These are phyloP conservation scores for Apiosordaria backusii DNA, from an alignment of 495 filamentous ascomycete species.

Conservation along the genomic window DNA sequence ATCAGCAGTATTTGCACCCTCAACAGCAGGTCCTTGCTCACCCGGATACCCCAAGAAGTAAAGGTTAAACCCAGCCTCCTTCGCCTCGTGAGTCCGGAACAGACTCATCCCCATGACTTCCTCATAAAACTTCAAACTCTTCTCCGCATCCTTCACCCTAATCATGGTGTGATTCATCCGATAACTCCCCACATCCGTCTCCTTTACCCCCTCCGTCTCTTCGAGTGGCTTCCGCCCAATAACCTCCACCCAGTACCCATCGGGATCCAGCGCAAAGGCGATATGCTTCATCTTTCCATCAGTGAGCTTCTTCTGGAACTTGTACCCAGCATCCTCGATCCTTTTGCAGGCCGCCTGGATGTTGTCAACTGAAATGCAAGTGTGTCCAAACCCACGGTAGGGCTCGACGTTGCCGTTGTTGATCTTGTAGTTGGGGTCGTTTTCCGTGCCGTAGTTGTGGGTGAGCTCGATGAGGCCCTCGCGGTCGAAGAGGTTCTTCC, in stretches of 20 bases:
- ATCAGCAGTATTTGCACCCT: constrained; percentile 52
- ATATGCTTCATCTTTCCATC: constrained; percentile 88
- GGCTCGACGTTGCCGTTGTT: constrained; percentile 90
- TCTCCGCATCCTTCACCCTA: constrained; percentile 83
- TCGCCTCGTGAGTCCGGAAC: constrained; percentile 65
- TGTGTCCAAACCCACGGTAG: constrained; percentile 83
- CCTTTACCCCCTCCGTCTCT: constrained; percentile 35
- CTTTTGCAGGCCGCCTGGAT: constrained; percentile 84
- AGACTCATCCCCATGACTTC: constrained; percentile 85
- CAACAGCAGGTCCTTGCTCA: constrained; percentile 44
- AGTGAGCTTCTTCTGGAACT: constrained; percentile 87
- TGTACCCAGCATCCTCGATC: constrained; percentile 83
- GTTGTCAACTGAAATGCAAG: constrained; percentile 84
- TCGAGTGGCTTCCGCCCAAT: constrained; percentile 46
- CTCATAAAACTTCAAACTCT: constrained; percentile 83
- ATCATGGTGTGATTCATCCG: constrained; percentile 85
- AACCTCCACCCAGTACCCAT: constrained; percentile 87
- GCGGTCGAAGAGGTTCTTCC: constrained; percentile 71
- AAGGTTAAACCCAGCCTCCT: constrained; percentile 73
- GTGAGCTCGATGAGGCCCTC: constrained; percentile 90
- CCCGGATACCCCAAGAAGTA: constrained; percentile 87
- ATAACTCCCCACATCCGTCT: constrained; percentile 42
- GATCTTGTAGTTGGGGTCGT: constrained; percentile 74
- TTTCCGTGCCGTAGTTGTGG: constrained; percentile 95
- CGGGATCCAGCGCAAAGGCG: constrained; percentile 89